phyloP scores from a whole-genome alignment of 1,284 basidiomycete species.

The Boletus smithii region DNA sequence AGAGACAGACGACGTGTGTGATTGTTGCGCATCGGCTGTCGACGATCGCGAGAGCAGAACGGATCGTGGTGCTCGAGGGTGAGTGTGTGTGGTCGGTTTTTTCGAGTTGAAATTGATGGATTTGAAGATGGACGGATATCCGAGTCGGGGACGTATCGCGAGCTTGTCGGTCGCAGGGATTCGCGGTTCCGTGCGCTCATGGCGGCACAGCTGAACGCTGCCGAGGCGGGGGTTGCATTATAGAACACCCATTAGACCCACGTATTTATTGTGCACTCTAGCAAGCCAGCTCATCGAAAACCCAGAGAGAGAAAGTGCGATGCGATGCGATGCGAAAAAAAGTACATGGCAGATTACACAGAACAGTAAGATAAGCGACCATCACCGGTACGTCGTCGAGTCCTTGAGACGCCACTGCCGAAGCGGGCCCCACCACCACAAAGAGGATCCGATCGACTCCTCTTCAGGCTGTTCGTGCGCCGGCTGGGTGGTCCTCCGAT shows the following conservation, averaged over 20 bases:
- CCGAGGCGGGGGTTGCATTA: constrained; percentile 31
- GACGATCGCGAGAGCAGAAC: constrained; percentile 80
- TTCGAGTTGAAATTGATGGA: too few relatives aligned
- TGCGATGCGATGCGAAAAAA: too few relatives aligned
- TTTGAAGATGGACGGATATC: constrained; percentile 71
- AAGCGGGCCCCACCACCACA: constrained; percentile 80
- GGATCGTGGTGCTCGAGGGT: constrained; percentile 86
- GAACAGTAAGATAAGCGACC: background rate
- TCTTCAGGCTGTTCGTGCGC: constrained; percentile 13
- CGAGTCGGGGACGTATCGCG: constrained; percentile 84
- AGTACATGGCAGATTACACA: constrained; percentile 13
- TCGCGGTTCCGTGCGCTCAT: constrained; percentile 81
- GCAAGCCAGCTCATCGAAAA: constrained; percentile 20
- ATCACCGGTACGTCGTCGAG: constrained; percentile 61
- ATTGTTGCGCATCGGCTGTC: constrained; percentile 87
- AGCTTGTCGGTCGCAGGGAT: constrained; percentile 60
- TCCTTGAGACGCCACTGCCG: constrained; percentile 71
- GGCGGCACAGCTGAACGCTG: constrained; percentile 78
- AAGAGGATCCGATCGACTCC: constrained; percentile 34
- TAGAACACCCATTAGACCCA: background rate
- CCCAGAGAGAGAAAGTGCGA: too few relatives aligned
- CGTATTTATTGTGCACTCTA: constrained; percentile 7
- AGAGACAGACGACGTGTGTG: constrained; percentile 79
- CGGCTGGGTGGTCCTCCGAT: constrained; percentile 11
- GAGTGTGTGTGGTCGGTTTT: constrained; percentile 6